Base-by-base conservation (phyloP, 805 yeast species). In the Candida alai region DNA sequence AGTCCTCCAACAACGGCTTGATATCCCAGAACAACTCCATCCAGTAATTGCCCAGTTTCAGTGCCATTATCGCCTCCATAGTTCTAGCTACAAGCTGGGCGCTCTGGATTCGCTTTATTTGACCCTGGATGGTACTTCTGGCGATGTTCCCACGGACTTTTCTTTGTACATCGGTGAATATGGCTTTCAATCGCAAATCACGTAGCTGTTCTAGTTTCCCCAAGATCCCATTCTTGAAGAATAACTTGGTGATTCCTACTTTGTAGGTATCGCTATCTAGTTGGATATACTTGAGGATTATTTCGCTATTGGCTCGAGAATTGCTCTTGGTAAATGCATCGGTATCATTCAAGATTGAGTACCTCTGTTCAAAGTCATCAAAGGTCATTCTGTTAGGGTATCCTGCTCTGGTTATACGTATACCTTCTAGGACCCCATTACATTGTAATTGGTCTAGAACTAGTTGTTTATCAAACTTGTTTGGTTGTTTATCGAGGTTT, bases 371-470 rank as follows among this genome's bases (percentile, higher is more conserved):
- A 60, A 93, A 93, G 30, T 86, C 90, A 28, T 79, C 75, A 57
- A 89, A 90, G 19, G 80, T 76, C 52, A 90, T 77, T 44, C 96
- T 75, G 58, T 93, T 93, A 4, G 99, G 99, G 57, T 83, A 93
- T 2, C 99, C 99, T 6, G 96, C 87, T 44, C 99, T 74, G 0
- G 97, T 96, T 40, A 93, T 93, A 58, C 98, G 74, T 19, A 93
- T 93, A 41, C 99, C 99, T 67, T 93, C 99, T 33, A 93, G 63
- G 11, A 93, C 99, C 73, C 99, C 99, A 52, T 93, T 93, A 52
- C 97, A 93, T 43, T 96, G 71, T 42, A 93, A 68, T 60, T 93
- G 99, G 34, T 84, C 90, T 28, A 93, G 64, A 6, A 93, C 95
- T 16, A 93, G 62, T 19, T 61, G 62, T 46, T 82, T 86, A 48